phyloP scores from a whole-genome alignment of 768 basidiomycete genomes.

The Crucibulum laeve region DNA sequence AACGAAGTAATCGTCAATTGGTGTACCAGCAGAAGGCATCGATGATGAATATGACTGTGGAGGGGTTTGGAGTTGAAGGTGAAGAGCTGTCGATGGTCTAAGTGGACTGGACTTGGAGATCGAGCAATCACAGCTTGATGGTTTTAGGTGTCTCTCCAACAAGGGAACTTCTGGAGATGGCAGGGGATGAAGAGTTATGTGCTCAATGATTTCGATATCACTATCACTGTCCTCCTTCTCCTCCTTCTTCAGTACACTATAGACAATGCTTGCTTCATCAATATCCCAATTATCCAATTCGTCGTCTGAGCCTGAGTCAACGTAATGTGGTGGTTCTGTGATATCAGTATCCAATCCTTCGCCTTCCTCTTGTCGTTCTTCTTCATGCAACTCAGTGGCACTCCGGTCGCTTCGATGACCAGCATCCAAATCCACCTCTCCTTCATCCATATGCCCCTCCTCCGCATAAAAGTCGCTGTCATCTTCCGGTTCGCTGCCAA shows the following conservation, averaged over 20 bases:
- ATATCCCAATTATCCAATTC: conserved; percentile 34
- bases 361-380: conserved; percentile 9
- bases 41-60: conserved; percentile 32
- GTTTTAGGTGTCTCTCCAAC: not conserved
- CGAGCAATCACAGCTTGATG: not conserved
- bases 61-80: conserved; percentile 33
- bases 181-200: not conserved
- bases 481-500: conserved; percentile 42
- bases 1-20: conserved; percentile 11
- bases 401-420: no score
- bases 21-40: conserved; percentile 13
- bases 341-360: not conserved
- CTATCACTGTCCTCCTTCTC: conserved; percentile 15
- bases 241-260: conserved; percentile 17
- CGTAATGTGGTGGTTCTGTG: conserved; percentile 1
- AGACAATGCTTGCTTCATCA: conserved; percentile 37
- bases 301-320: conserved; percentile 29
- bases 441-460: conserved; percentile 11
- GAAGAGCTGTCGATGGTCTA: not conserved
- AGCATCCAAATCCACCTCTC: not conserved
- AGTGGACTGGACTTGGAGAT: not conserved
- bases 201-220: conserved; percentile 31
- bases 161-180: not conserved
- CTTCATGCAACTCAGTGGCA: not conserved
- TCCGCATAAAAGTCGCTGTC: conserved; percentile 9